Evolutionary conservation across 495 filamentous ascomycete genomes (phyloP).

Genomic region (Aspergillus olivimuriae): DNA sequence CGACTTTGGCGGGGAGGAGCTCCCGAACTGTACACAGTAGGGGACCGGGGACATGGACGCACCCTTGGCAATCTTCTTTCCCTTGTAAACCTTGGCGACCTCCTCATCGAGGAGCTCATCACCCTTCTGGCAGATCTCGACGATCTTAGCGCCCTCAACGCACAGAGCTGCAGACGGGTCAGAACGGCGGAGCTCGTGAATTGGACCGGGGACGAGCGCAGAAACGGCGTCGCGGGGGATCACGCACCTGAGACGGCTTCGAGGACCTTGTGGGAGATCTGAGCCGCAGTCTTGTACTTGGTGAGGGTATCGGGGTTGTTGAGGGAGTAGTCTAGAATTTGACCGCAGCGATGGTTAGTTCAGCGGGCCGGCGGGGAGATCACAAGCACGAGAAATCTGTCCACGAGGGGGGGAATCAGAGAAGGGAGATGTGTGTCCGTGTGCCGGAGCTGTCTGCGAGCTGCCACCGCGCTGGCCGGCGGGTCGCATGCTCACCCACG

Average conservation of each 20-base stretch:
- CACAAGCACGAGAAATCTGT: background rate
- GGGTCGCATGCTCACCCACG: no score
- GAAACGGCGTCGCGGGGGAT: background rate
- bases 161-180: constrained; percentile 54
- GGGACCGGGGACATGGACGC: constrained; percentile 16
- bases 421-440: no score
- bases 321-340: constrained; percentile 73
- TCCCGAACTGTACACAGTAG: background rate
- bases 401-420: no score
- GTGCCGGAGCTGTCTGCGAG: no score
- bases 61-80: constrained; percentile 95
- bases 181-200: background rate
- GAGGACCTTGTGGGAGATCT: constrained; percentile 91
- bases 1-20: background rate
- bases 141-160: constrained; percentile 79
- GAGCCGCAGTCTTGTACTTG: constrained; percentile 95
- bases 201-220: background rate
- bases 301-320: constrained; percentile 96
- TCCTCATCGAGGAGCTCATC: constrained; percentile 94
- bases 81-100: constrained; percentile 91
- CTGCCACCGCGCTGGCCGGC: no score
- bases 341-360: constrained; percentile 14
- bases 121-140: constrained; percentile 88
- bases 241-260: constrained; percentile 66
- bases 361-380: background rate